These are phyloP conservation scores for Pulveroboletus sp. DNA, from an alignment of 768 basidiomycete genomes.

Conservation along the genomic window DNA sequence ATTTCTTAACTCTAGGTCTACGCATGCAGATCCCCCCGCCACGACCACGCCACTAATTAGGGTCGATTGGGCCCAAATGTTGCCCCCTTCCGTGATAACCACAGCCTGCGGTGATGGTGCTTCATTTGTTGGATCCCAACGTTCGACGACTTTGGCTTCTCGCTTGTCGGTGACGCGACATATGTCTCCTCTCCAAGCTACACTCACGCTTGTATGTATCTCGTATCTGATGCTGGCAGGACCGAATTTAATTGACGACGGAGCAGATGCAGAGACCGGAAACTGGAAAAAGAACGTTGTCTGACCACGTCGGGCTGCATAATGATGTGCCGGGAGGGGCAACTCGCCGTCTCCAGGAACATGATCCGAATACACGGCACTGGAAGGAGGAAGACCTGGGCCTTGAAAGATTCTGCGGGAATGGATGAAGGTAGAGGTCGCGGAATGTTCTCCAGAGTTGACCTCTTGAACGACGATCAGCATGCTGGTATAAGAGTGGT, in stretches of 20 bases:
- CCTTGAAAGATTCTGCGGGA: conserved; percentile 73
- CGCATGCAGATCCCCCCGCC: conserved; percentile 63
- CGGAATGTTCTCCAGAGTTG: conserved; percentile 73
- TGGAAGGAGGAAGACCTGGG: conserved; percentile 76
- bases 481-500: not conserved
- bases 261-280: conserved; percentile 60
- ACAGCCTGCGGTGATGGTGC: conserved; percentile 49
- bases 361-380: conserved; percentile 63
- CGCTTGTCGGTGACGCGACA: conserved; percentile 59
- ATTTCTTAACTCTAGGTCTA: conserved; percentile 79
- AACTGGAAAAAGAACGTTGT: conserved; percentile 82
- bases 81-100: conserved; percentile 71
- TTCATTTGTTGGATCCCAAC: conserved; percentile 34
- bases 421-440: conserved; percentile 72
- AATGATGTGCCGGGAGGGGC: conserved; percentile 58
- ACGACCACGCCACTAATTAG: conserved; percentile 59
- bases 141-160: conserved; percentile 62
- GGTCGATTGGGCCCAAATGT: conserved; percentile 70
- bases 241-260: conserved; percentile 68
- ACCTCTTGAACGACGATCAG: conserved; percentile 46
- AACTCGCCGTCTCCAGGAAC: conserved; percentile 49
- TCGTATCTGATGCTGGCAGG: conserved; percentile 69
- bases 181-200: conserved; percentile 71
- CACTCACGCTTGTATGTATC: conserved; percentile 64
- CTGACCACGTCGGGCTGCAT: conserved; percentile 68